Evolutionary conservation across 345 rosid species (phyloP), one percentile per base, ranked within the genome.

Genomic region (Aegle marmelos): DNA sequence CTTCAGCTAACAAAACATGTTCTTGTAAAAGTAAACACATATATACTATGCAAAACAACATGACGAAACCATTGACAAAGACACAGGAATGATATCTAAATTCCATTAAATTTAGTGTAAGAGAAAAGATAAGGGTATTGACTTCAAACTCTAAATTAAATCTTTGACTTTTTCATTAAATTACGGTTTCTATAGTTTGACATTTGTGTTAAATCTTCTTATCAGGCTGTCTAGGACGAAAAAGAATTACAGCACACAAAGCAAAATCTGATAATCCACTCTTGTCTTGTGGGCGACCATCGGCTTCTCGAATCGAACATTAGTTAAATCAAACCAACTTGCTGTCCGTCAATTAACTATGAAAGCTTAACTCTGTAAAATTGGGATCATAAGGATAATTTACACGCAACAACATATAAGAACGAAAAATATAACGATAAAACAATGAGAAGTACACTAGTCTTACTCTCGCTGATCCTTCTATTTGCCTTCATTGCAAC

Each of bases 401-500:
- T 59, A 21, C 48, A 21, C 16, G 5, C 56, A 50, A 13, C 56
- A 50, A 31, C 50, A 69, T 39, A 31, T 41, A 41, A 56, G 45
- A n/a, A 65, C 25, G 21, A 37, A 39, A 41, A 53, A 25, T 41
- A 41, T 9, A 41, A 41, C 48, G 2, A 41, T 10, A 66, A 3
- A 39, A 68, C 58, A 72, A 64, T 59, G 79, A 72, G 24, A 22
- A 7, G 68, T 16, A 19, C 74, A 61, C 6, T 63, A 45, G 14
- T 37, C 11, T 30, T 68, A 24, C 61, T 79, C 62, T 65, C 71
- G 28, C 65, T 39, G 45, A 39, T 83, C 70, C 70, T 81, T 68
- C 27, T 83, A 64, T 67, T 76, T 17, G 68, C 64, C 76, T 77
- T 76, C 4, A 34, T 59, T 21, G 45, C 76, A n/a, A 65, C 67